phyloP scores from a whole-genome alignment of 139 green algal species.

The Chlorella vulgaris region DNA sequence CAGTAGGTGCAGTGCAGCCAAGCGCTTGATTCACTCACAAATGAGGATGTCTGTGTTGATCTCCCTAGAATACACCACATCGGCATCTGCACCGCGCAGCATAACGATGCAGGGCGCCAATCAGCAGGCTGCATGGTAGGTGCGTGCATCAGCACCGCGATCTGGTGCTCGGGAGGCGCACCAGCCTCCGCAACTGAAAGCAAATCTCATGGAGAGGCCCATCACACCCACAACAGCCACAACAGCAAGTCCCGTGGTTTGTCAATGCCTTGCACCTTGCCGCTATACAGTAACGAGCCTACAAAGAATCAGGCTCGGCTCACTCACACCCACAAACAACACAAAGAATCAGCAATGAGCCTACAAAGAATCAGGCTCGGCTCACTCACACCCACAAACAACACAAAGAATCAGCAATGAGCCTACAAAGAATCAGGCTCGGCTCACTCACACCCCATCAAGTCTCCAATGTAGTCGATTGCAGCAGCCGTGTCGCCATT shows the following conservation, averaged over 20 bases:
- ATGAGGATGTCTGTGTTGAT: constrained; percentile 15
- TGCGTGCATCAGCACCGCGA: neutral
- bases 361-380: too few relatives aligned
- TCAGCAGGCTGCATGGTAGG: neutral
- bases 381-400: neutral
- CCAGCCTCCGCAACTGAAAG: too few relatives aligned
- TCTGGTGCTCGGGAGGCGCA: too few relatives aligned
- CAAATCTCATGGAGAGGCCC: too few relatives aligned
- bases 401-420: neutral
- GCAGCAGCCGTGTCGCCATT: neutral
- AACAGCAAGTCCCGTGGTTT: too few relatives aligned
- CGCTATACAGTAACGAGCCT: too few relatives aligned
- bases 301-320: neutral
- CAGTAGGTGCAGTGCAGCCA: too few relatives aligned
- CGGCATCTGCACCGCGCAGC: neutral
- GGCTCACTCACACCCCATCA: constrained; percentile 3
- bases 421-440: neutral
- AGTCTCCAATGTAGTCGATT: constrained; percentile 5
- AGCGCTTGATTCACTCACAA: neutral
- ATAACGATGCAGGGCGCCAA: neutral
- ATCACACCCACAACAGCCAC: too few relatives aligned
- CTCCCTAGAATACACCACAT: constrained; percentile 12
- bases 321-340: neutral
- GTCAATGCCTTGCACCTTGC: too few relatives aligned
- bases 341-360: too few relatives aligned